Base-by-base conservation (phyloP, 305 asterid genomes). In the Fraxinus sp. region DNA sequence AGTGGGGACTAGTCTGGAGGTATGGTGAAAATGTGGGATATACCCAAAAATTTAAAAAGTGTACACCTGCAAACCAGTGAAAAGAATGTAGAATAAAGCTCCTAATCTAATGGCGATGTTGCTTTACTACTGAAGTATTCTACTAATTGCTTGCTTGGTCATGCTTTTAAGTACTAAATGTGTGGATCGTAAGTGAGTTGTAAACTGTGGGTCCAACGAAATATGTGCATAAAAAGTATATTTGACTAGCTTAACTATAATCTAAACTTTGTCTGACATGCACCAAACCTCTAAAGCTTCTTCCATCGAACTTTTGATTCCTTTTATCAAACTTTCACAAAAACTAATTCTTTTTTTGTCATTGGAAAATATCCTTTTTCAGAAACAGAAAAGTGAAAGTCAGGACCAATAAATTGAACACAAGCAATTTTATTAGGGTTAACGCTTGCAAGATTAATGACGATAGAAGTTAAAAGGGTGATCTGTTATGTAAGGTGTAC, bases 1-100 rank as follows among this genome's bases (percentile, higher is more conserved):
- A 73, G 3, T 77, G 46, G 18, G 71, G 66, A 83, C 41, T 32
- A 32, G 59, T 83, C 13, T 39, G 26, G 72, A 20, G 28, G 59
- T 83, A 76, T 76, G 77, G 39, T 68, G 75, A 66, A 78, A 81
- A 78, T 74, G 83, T 83, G 80, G 79, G 81, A 84, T 78, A 74
- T 68, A 28, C 77, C 66, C 10, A 76, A 36, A 59, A 82, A 70
- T 75, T 28, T 0, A 5, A 43, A 78, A 78, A 57, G 55, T 3
- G 79, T 75, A 74, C 77, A 64, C 7, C 11, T 80, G 75, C 10
- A 28, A 28, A 33, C 13, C 46, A 71, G 22, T 30, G 22, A 52
- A 68, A 62, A 78, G 66, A 83, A 79, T 68, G 32, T 83, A 49
- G 39, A 28, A 20, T 55, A 28, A 22, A 22, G 24, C 13, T 71